Percentiles rank a stretch among this genome's conserved stretches.
Conservation (phyloP, 345 rosid genomes). For the Brassica juncea region DNA sequence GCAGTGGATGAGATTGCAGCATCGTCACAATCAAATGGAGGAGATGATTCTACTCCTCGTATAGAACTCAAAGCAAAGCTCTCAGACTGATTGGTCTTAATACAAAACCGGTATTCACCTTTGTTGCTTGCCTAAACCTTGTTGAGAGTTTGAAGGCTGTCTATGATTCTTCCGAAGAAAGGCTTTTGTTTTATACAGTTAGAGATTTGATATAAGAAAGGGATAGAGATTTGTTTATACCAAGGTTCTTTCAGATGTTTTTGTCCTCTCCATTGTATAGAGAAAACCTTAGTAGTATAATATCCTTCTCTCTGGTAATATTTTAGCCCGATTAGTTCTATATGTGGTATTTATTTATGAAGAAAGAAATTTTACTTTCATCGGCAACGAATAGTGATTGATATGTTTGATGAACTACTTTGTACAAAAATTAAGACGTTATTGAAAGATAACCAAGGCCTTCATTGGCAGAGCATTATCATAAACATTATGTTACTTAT, state of each 20-base stretch:
- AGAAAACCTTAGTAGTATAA: not conserved
- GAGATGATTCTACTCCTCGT: not conserved
- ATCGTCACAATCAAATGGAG: slow-evolving; percentile 25
- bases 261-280: slow-evolving; percentile 31
- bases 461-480: too few relatives aligned
- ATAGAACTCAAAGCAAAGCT: slow-evolving; percentile 27
- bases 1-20: slow-evolving; percentile 27
- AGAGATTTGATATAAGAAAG: slow-evolving; percentile 22
- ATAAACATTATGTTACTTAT: too few relatives aligned
- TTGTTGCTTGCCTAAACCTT: slow-evolving; percentile 16
- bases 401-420: too few relatives aligned
- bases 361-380: too few relatives aligned
- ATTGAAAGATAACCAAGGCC: too few relatives aligned
- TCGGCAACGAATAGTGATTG: too few relatives aligned
- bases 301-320: not conserved
- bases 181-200: not conserved
- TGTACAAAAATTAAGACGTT: too few relatives aligned
- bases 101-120: slow-evolving; percentile 8
- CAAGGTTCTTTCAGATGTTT: slow-evolving; percentile 21
- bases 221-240: slow-evolving; percentile 7
- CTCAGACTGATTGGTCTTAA: slow-evolving; percentile 17
- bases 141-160: slow-evolving; percentile 11
- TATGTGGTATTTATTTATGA: not conserved
- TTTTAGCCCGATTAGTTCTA: not conserved
- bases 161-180: slow-evolving; percentile 32